These are phyloP conservation scores for Aspergillus aculeatinus DNA, from an alignment of 2,329 filamentous ascomycete species.

Conservation along the genomic window DNA sequence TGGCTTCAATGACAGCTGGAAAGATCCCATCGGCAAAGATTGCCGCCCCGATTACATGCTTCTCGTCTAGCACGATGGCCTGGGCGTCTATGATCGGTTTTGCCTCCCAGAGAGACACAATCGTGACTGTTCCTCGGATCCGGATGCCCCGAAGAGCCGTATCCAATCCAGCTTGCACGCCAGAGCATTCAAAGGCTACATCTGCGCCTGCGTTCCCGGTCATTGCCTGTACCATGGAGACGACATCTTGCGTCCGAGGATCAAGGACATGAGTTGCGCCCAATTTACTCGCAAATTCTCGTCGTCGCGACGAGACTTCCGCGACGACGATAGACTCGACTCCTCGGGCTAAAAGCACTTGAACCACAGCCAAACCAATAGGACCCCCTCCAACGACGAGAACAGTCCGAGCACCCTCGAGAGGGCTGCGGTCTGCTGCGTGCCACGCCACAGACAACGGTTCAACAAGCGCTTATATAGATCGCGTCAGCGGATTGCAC, in stretches of 20 bases:
- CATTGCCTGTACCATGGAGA: conserved; percentile 47
- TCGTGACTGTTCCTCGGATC: conserved; percentile 57
- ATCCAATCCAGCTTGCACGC: conserved; percentile 53
- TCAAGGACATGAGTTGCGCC: conserved; percentile 57
- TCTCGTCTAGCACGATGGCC: conserved; percentile 54
- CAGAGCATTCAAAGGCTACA: conserved; percentile 63
- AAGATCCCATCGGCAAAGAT: conserved; percentile 57
- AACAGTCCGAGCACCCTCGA: conserved; percentile 47
- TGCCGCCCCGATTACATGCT: conserved; percentile 49
- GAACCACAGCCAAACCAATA: conserved; percentile 61
- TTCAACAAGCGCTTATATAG: conserved; percentile 55
- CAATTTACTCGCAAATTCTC: conserved; percentile 54
- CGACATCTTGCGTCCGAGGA: conserved; percentile 49
- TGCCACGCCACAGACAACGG: conserved; percentile 65
- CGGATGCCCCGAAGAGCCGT: conserved; percentile 51
- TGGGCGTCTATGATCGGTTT: conserved; percentile 55
- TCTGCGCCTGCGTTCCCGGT: conserved; percentile 52
- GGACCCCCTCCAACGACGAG: conserved; percentile 62
- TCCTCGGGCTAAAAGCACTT: conserved; percentile 55
- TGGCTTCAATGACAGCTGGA: conserved; percentile 56
- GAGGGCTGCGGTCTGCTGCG: conserved; percentile 52
- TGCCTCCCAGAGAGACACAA: conserved; percentile 64
- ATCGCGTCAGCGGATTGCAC: neutral
- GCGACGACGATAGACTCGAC: conserved; percentile 57
- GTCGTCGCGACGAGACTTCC: conserved; percentile 54